Evolutionary conservation across 2,329 filamentous ascomycete genomes (phyloP), one percentile per base, ranked within the genome.

Genomic region (Cytospora chrysosperma): DNA sequence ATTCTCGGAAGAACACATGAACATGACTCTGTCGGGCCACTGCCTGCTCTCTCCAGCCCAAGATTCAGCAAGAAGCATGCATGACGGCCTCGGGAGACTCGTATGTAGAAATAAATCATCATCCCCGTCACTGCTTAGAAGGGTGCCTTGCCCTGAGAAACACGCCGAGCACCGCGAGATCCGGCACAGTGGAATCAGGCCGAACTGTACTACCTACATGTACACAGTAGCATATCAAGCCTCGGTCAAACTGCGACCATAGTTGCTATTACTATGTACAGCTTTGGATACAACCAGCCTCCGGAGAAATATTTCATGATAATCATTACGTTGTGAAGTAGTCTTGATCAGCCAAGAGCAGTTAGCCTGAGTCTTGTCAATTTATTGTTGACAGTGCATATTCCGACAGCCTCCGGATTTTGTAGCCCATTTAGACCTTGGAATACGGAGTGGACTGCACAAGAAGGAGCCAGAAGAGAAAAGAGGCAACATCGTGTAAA

Each of bases 1-100:
- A 28, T 49, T 55, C 55, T 61, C 51, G 59, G 51, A 61, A 49
- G 59, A 61, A 51, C 51, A 55, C 40, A 40, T 49, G 59, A 52
- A 32, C 59, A 55, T 61, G 51, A 52, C 59, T 55, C 30, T 34
- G 52, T 27, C 19, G 59, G 51, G 40, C 37, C 27, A 52, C 53
- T 15, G 53, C 51, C 34, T n/a, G 15, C 37, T 40, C 43, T 40
- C 43, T 9, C 34, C 50, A 40, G 19, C 37, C 37, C 17, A 40
- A 40, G 37, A 21, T 53, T 49, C 57, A 49, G 24, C 32, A 40
- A 40, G 19, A 51, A 47, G n/a, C 51, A 49, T 37, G n/a, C 51
- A 49, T 37, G 58, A 10, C 59, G 40, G 27, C 27, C 19, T 50
- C 59, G 59, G 59, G n/a, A 40, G 50, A 55, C 24, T 53, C 59